Conservation (phyloP, 345 rosid species). For the Boechera retrofracta region DNA sequence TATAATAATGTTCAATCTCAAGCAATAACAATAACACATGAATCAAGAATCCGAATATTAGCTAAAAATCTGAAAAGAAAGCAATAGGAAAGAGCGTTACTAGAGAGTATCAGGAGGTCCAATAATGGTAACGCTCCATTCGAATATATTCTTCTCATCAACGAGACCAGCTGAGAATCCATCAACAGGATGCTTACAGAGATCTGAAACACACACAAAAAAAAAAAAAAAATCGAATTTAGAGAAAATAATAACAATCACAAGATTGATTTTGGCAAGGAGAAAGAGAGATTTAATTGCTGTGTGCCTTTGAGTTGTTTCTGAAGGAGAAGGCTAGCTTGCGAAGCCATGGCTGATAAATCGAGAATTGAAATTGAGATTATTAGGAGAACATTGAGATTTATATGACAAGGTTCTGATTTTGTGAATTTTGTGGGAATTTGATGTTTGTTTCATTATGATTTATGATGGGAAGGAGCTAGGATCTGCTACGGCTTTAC, state of each 20-base stretch:
- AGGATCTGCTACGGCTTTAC: not conserved
- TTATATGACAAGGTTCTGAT: not conserved
- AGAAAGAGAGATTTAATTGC: not conserved
- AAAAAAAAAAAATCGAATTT: not conserved
- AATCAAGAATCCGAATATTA: not conserved
- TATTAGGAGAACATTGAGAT: slow-evolving; percentile 38
- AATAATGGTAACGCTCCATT: slow-evolving; percentile 92
- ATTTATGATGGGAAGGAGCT: not conserved
- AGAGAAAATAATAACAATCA: slow-evolving; percentile 2
- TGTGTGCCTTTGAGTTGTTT: slow-evolving; percentile 84
- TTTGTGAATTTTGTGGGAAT: not conserved
- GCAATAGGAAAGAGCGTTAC: slow-evolving; percentile 46
- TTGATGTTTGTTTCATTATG: not conserved
- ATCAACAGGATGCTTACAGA: slow-evolving; percentile 93
- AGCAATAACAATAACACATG: not conserved
- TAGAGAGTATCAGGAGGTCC: slow-evolving; percentile 98
- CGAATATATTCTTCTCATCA: slow-evolving; percentile 89
- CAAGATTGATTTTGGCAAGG: not conserved
- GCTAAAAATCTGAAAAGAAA: not conserved
- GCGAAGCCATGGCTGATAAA: slow-evolving; percentile 59
- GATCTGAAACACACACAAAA: slow-evolving; percentile 70
- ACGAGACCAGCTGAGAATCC: slow-evolving; percentile 99
- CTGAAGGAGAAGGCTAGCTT: slow-evolving; percentile 93
- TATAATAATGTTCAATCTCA: no score
- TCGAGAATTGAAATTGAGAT: slow-evolving; percentile 27